These are phyloP conservation scores for Trichoderma polysporum DNA, from an alignment of 2,329 filamentous ascomycete species.

Conservation along the genomic window DNA sequence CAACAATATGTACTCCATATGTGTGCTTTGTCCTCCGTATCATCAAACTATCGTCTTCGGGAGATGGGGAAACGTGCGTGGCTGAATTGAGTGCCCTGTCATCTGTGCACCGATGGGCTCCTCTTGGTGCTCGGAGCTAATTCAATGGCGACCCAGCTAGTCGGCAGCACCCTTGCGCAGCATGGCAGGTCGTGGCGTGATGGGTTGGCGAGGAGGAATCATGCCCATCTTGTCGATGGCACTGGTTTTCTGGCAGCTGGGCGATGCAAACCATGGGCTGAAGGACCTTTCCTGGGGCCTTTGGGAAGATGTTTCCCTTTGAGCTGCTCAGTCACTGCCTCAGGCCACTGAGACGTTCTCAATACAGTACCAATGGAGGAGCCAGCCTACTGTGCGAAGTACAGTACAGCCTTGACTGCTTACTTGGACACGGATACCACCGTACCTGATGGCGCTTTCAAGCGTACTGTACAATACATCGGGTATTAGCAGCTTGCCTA, in stretches of 20 bases:
- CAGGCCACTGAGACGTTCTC: background rate
- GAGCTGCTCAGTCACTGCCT: background rate
- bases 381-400: background rate
- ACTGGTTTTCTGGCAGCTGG: background rate
- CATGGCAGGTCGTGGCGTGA: slow-evolving; percentile 15
- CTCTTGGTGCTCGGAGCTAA: slow-evolving; percentile 9
- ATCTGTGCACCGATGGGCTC: background rate
- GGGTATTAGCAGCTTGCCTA: background rate
- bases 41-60: background rate
- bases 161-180: slow-evolving; percentile 7
- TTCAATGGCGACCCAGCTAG: slow-evolving; percentile 12
- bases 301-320: background rate
- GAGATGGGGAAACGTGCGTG: background rate
- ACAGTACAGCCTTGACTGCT: background rate
- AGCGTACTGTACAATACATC: background rate
- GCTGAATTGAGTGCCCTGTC: background rate
- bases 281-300: background rate
- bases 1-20: background rate
- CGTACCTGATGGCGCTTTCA: background rate
- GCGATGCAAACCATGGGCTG: background rate
- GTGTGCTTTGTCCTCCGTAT: background rate
- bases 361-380: background rate
- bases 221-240: background rate
- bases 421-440: background rate
- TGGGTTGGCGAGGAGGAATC: background rate